Percentiles rank a stretch among this genome's conserved stretches.
Conservation (phyloP, 148 eudicot species). For the Bassia scoparia region DNA sequence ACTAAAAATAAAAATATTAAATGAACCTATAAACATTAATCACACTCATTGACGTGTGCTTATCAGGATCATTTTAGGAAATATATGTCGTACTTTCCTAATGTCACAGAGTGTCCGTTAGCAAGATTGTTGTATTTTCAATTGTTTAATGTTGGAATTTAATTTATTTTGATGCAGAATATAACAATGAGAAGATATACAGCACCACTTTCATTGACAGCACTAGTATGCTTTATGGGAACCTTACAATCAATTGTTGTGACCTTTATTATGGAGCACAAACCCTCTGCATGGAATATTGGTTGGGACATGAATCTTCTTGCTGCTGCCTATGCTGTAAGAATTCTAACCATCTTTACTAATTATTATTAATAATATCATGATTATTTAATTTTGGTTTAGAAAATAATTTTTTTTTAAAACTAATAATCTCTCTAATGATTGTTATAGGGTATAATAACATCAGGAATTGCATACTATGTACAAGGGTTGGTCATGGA, state of each 20-base stretch:
- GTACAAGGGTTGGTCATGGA: slow-evolving; percentile 86
- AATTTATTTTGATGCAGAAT: slow-evolving; percentile 34
- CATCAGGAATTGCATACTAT: slow-evolving; percentile 78
- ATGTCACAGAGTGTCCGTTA: background rate
- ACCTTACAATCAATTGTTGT: slow-evolving; percentile 63
- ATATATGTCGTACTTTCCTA: background rate
- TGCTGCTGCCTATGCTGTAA: slow-evolving; percentile 79
- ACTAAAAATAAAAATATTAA: too few species aligned
- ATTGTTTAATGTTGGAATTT: too few species aligned
- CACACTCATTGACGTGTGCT: too few species aligned
- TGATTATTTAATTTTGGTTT: too few species aligned
- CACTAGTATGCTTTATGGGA: slow-evolving; percentile 84
- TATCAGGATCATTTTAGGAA: too few species aligned
- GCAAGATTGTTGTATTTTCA: background rate
- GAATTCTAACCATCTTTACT: too few species aligned
- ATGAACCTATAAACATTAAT: too few species aligned
- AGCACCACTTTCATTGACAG: slow-evolving; percentile 76
- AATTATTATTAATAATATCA: too few species aligned
- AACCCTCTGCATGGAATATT: slow-evolving; percentile 59
- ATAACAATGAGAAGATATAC: slow-evolving; percentile 72
- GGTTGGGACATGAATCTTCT: slow-evolving; percentile 65
- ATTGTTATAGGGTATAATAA: slow-evolving; percentile 70
- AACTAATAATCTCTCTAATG: too few species aligned
- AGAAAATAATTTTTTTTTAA: too few species aligned
- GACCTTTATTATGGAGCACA: slow-evolving; percentile 74